phyloP scores from a whole-genome alignment of 1,139 yeast species.

The Citeromyces hawaiiensis region DNA sequence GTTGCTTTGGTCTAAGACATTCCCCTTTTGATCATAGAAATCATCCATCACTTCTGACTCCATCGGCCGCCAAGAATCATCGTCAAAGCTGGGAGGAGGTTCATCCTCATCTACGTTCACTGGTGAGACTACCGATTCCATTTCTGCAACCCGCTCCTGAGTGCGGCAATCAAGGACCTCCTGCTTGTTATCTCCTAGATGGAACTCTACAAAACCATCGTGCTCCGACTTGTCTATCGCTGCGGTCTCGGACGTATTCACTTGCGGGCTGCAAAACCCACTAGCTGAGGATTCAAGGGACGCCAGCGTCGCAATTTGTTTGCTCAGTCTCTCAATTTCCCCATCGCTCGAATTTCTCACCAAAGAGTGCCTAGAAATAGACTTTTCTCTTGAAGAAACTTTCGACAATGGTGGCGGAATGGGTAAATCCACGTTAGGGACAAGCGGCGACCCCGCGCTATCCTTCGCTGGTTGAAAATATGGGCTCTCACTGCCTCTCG shows the following conservation, averaged over 20 bases:
- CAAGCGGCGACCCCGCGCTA: background rate
- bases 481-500: background rate
- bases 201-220: background rate
- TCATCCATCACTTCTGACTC: background rate
- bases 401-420: background rate
- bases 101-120: background rate
- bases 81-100: background rate
- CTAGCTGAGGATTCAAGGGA: background rate
- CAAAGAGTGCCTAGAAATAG: background rate
- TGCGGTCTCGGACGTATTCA: background rate
- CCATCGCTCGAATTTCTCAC: background rate
- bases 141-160: background rate
- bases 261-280: too few relatives aligned
- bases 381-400: background rate
- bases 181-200: background rate
- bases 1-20: background rate
- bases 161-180: background rate
- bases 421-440: background rate
- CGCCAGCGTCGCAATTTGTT: slow-evolving; percentile 1
- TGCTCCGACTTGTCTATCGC: background rate
- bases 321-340: background rate
- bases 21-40: background rate
- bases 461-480: background rate
- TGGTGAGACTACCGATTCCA: background rate
- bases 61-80: background rate